These are phyloP conservation scores for Boletus semigastroideus DNA, from an alignment of 1,284 basidiomycete genomes.

Conservation along the genomic window DNA sequence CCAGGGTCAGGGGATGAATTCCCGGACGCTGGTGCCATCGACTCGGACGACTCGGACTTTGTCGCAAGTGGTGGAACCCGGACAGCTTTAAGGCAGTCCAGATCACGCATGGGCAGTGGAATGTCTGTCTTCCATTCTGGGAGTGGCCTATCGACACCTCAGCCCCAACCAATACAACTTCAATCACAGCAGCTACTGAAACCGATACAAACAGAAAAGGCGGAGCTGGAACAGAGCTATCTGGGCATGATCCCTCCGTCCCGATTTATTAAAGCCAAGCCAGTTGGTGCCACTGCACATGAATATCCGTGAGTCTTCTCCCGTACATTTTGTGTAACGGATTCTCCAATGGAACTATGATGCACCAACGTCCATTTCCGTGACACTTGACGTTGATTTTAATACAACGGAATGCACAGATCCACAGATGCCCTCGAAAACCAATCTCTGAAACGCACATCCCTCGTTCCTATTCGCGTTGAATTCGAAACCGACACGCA, in stretches of 20 bases:
- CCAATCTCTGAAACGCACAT: slow-evolving; percentile 63
- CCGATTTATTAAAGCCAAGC: slow-evolving; percentile 68
- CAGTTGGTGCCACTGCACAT: slow-evolving; percentile 61
- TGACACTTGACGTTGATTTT: slow-evolving; percentile 14
- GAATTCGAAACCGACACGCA: slow-evolving; percentile 93
- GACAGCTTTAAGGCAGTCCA: slow-evolving; percentile 42
- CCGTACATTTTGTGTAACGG: slow-evolving; percentile 12
- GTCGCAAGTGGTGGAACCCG: slow-evolving; percentile 51
- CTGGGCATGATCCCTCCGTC: slow-evolving; percentile 84
- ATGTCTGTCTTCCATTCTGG: slow-evolving; percentile 37
- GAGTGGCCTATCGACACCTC: slow-evolving; percentile 33
- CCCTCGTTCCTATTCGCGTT: slow-evolving; percentile 89
- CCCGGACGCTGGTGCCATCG: slow-evolving; percentile 73
- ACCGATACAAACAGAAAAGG: slow-evolving; percentile 39
- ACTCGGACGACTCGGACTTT: slow-evolving; percentile 74
- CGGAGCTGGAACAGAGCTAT: slow-evolving; percentile 83
- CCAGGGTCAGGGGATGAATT: slow-evolving; percentile 81
- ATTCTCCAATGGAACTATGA: slow-evolving; percentile 14
- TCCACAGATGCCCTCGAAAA: slow-evolving; percentile 62
- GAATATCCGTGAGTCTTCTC: slow-evolving; percentile 62
- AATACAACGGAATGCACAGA: slow-evolving; percentile 40
- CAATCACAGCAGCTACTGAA: slow-evolving; percentile 28
- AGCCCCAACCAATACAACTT: slow-evolving; percentile 29
- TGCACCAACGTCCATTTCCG: slow-evolving; percentile 19
- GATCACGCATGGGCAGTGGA: slow-evolving; percentile 38